Conservation (phyloP, 2,329 filamentous ascomycete genomes). For the Aspergillus tamarii region DNA sequence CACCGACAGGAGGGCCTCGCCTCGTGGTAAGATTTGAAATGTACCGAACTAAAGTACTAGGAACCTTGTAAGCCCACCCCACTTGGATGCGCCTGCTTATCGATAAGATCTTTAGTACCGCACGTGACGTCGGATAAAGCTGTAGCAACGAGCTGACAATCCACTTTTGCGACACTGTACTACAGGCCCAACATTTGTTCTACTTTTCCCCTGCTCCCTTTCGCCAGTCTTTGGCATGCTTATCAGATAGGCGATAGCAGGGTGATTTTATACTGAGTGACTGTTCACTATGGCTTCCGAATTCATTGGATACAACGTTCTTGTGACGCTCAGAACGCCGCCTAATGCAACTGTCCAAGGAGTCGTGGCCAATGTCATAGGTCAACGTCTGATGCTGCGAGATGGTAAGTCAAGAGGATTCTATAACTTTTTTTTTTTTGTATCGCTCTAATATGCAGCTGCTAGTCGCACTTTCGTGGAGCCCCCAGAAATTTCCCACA, state of each 20-base stretch:
- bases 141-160: constrained; percentile 24
- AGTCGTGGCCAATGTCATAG: constrained; percentile 70
- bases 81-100: constrained; percentile 23
- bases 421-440: constrained; percentile 37
- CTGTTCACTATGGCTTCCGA: constrained; percentile 62
- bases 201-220: constrained; percentile 1
- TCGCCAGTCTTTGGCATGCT: constrained; percentile 12
- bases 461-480: constrained; percentile 52
- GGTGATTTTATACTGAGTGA: neutral
- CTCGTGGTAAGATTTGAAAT: neutral
- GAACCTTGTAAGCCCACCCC: neutral
- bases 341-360: constrained; percentile 68
- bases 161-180: constrained; percentile 21
- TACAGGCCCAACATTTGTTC: constrained; percentile 1
- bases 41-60: neutral
- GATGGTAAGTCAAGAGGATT: constrained; percentile 61
- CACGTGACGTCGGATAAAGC: constrained; percentile 28
- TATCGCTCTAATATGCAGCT: constrained; percentile 30
- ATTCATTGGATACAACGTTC: constrained; percentile 77
- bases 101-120: constrained; percentile 23
- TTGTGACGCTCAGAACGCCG: constrained; percentile 70
- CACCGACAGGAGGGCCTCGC: neutral
- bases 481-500: constrained; percentile 54
- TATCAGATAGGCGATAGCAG: neutral
- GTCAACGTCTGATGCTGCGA: constrained; percentile 69